Percentiles rank a stretch among this genome's conserved stretches.
Evolutionary conservation across 495 filamentous ascomycete species (phyloP).

Genomic region (Cercophora scortea): DNA sequence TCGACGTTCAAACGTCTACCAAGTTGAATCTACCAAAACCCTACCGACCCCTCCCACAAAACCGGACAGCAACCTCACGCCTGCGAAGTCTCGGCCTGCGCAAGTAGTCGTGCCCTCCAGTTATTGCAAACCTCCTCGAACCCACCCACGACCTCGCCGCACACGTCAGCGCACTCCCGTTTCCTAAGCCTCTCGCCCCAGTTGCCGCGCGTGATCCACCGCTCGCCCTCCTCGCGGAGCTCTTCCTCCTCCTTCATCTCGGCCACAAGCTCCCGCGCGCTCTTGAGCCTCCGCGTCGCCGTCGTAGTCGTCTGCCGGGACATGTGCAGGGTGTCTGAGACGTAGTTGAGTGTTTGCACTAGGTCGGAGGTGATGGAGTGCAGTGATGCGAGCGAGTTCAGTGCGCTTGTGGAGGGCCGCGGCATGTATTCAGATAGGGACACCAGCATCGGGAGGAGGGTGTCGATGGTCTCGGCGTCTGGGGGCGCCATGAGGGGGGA

Average conservation of each 20-base stretch:
- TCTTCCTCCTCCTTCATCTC: conserved; percentile 81
- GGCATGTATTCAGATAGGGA: conserved; percentile 48
- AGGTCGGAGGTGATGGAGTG: conserved; percentile 68
- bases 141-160: conserved; percentile 78
- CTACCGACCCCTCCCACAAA: not conserved
- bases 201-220: conserved; percentile 70
- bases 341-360: conserved; percentile 67
- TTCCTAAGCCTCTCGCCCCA: conserved; percentile 69
- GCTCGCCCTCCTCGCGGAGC: conserved; percentile 65
- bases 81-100: conserved; percentile 27
- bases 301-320: conserved; percentile 76
- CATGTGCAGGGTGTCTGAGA: conserved; percentile 93
- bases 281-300: conserved; percentile 66
- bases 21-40: not conserved
- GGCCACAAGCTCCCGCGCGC: conserved; percentile 69
- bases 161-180: conserved; percentile 71
- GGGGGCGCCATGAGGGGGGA: conserved; percentile 47
- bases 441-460: conserved; percentile 56
- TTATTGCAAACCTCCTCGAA: conserved; percentile 78
- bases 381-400: conserved; percentile 51
- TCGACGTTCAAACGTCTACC: not conserved
- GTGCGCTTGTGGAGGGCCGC: conserved; percentile 42
- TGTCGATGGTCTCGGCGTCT: conserved; percentile 53
- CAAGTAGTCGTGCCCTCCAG: conserved; percentile 43
- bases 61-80: not conserved